Base-by-base conservation (phyloP, 371 early-diverging fungal species). In the Rhizopus microsporus region DNA sequence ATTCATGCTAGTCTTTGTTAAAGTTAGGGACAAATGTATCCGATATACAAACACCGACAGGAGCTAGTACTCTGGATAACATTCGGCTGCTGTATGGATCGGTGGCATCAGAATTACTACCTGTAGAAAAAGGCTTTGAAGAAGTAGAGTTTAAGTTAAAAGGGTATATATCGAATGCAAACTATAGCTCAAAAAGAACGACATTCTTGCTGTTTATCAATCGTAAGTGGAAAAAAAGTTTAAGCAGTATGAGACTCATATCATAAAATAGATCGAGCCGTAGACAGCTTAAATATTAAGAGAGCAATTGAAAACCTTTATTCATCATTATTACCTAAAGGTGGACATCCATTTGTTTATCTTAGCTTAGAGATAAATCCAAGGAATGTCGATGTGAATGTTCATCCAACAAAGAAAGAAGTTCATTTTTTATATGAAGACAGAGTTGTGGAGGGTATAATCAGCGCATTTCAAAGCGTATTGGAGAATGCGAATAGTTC, bases 341-440 rank as follows among this genome's bases (percentile, higher is more conserved):
- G 88, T 13, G 71, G 84, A 1, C 87, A 93, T 70, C 96, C 97
- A 5, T 97, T 97, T 79, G 83, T 96, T 4, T 99, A 98, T 65
- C 66, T 99, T 33, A 88, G 90, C 50, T 72, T 99, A 16, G 82
- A 84, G 34, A 83, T 98, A 46, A 84, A 87, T 31, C 90, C 96
- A 0, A 71, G 82, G 39, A 80, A 85, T 49, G 86, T 97, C 0
- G 98, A 98, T 71, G 97, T 97, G 3, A 98, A 98, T 71, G 91
- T 98, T 5, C 97, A 97, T 74, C 42, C 52, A 33, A 56, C 63
- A 33, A 54, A 43, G 43, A 15, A 52, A 13, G 60, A 56, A 9
- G 96, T 99, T 9, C 88, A 91, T 53, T 92, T 99, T 54, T 68
- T 94, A 57, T 78, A 97, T 62, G 93, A 97, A 66, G 95, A 97